Percentiles rank a stretch among this genome's conserved stretches.
These are phyloP conservation scores for Globisporangium rhizosaccharum DNA, from an alignment of 352 stramenopile genomes.

Conservation along the genomic window DNA sequence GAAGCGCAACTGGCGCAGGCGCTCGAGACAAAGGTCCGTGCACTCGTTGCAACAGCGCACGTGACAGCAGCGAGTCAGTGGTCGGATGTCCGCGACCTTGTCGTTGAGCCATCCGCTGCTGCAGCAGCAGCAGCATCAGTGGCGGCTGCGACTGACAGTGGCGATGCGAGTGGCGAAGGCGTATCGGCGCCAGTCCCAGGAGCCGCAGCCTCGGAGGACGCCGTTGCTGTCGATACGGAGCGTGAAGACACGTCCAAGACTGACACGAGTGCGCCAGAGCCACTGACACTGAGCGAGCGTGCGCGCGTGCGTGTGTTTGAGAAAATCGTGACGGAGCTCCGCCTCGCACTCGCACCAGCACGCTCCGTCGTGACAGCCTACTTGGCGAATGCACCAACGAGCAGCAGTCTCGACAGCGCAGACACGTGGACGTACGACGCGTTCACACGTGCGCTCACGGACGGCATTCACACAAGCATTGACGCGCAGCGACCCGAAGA, in stretches of 20 bases:
- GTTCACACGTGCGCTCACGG: conserved; percentile 29
- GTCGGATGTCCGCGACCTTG: no score
- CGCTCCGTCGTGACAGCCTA: conserved; percentile 20
- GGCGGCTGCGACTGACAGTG: conserved; percentile 9
- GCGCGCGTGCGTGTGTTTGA: conserved; percentile 48
- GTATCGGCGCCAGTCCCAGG: neutral
- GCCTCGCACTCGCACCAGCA: conserved; percentile 23
- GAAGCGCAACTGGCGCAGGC: conserved; percentile 28
- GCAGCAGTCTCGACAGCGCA: conserved; percentile 19
- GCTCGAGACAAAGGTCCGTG: conserved; percentile 12
- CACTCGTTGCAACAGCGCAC: no score
- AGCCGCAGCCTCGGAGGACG: neutral
- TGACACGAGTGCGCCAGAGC: neutral
- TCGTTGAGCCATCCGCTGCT: no score
- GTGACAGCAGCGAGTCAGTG: no score
- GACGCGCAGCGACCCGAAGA: conserved; percentile 56
- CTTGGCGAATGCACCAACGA: conserved; percentile 10
- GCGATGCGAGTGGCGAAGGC: conserved; percentile 3
- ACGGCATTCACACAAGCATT: conserved; percentile 24
- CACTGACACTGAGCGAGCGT: conserved; percentile 32
- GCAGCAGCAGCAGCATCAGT: no score
- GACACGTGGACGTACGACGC: conserved; percentile 31
- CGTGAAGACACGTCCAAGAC: no score
- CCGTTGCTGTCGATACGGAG: no score
- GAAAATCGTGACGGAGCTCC: conserved; percentile 36